These are phyloP conservation scores for Podospora bellae-mahoneyi DNA, from an alignment of 495 filamentous ascomycete species.

Conservation along the genomic window DNA sequence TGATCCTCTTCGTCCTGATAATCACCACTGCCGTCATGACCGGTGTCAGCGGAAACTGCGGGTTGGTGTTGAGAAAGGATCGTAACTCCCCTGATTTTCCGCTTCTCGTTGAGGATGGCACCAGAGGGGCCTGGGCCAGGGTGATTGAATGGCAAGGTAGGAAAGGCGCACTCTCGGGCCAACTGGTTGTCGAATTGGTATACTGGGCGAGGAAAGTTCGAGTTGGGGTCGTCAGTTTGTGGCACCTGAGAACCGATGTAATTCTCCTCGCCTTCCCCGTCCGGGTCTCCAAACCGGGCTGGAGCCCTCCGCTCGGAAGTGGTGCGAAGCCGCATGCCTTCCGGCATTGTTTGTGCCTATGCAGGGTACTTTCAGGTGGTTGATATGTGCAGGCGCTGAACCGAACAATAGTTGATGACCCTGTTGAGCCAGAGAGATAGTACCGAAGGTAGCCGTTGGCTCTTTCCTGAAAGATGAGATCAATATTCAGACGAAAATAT, in stretches of 20 bases:
- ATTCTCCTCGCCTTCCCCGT: background rate
- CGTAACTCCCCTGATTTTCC: background rate
- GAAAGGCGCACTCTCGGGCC: slow-evolving; percentile 23
- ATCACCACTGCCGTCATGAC: background rate
- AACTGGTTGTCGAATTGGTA: slow-evolving; percentile 7
- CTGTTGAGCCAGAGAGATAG: background rate
- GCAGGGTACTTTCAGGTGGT: background rate
- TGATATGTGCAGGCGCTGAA: background rate
- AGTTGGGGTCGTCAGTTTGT: background rate
- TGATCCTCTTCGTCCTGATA: background rate
- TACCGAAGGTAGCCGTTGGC: background rate
- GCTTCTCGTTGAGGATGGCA: background rate
- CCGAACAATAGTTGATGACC: background rate
- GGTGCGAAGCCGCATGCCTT: background rate
- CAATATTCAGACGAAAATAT: background rate
- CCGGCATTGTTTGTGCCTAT: background rate
- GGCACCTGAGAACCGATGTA: background rate
- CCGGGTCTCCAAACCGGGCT: background rate
- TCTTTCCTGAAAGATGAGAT: background rate
- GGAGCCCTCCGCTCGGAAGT: background rate
- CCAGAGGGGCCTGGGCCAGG: slow-evolving; percentile 20
- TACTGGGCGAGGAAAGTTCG: background rate
- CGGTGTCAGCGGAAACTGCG: background rate
- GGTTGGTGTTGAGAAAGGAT: background rate
- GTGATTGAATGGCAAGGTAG: slow-evolving; percentile 21